phyloP scores from a whole-genome alignment of 805 yeast species.

The Yarrowia porcina region DNA sequence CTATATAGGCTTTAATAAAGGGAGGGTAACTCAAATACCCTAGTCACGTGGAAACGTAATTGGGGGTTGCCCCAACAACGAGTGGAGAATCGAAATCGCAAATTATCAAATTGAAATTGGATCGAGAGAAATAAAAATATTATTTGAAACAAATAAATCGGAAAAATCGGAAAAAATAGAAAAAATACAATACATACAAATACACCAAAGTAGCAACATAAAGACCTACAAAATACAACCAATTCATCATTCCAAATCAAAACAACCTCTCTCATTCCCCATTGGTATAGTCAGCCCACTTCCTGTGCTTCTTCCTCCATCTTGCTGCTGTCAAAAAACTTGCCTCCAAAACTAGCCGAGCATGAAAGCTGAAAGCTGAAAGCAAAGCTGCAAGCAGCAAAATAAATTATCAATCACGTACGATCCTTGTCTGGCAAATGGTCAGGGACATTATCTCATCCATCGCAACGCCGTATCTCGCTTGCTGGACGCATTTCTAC shows the following conservation, averaged over 20 bases:
- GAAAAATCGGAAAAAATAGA: background rate
- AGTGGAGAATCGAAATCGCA: background rate
- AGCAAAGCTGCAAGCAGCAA: background rate
- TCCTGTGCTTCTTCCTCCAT: no score
- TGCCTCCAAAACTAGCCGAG: background rate
- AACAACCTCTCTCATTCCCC: no score
- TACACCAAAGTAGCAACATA: no score
- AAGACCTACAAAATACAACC: no score
- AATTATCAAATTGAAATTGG: background rate
- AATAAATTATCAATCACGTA: background rate
- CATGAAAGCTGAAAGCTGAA: background rate
- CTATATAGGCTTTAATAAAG: background rate
- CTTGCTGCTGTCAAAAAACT: background rate
- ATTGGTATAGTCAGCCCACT: background rate
- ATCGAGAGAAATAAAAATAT: no score
- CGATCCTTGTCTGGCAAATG: background rate
- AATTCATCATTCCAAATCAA: no score
- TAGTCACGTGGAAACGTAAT: background rate
- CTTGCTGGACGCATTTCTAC: background rate
- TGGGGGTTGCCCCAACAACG: background rate
- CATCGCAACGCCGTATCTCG: background rate
- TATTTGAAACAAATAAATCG: no score
- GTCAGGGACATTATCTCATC: background rate
- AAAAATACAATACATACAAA: background rate
- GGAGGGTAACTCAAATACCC: constrained; percentile 10